Percentiles rank a stretch among this genome's conserved stretches.
These are phyloP conservation scores for Aspergillus glaucus DNA, from an alignment of 2,329 filamentous ascomycete genomes.

Conservation along the genomic window DNA sequence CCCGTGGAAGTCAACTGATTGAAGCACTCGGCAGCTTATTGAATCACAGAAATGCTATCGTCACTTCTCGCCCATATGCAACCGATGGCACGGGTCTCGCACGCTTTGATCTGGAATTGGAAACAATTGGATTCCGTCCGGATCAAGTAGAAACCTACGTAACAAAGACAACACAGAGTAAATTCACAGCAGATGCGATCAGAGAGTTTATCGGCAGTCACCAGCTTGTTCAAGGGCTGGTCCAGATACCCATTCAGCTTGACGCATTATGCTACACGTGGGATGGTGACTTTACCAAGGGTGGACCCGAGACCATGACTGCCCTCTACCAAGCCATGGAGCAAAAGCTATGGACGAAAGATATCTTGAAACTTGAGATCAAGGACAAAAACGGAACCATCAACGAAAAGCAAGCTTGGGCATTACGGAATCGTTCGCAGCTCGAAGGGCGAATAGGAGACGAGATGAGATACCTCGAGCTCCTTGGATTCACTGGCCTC, in stretches of 20 bases:
- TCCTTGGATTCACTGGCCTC: slow-evolving; percentile 33
- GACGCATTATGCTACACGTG: too few relatives aligned
- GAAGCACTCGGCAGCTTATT: slow-evolving; percentile 25
- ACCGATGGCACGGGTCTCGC: slow-evolving; percentile 6
- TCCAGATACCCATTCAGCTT: too few relatives aligned
- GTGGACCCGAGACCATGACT: slow-evolving; percentile 31
- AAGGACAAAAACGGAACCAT: slow-evolving; percentile 2
- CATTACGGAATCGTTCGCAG: background rate
- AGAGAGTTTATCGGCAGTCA: slow-evolving; percentile 28
- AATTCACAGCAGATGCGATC: slow-evolving; percentile 16
- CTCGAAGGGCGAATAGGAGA: slow-evolving; percentile 9
- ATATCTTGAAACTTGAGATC: slow-evolving; percentile 23
- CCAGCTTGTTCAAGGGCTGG: slow-evolving; percentile 17
- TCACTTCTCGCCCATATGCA: slow-evolving; percentile 35
- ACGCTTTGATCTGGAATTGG: slow-evolving; percentile 30
- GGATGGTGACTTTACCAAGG: too few relatives aligned
- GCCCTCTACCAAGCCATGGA: slow-evolving; percentile 24
- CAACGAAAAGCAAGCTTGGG: background rate
- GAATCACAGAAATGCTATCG: slow-evolving; percentile 31
- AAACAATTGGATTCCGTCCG: slow-evolving; percentile 36
- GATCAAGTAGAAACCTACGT: slow-evolving; percentile 33
- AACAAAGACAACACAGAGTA: slow-evolving; percentile 6
- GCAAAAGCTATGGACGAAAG: slow-evolving; percentile 36
- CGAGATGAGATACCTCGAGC: slow-evolving; percentile 22
- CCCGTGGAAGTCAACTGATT: slow-evolving; percentile 7